Evolutionary conservation across 176 grass and related monocot genomes (phyloP).

Genomic region (Lolium rigidum): DNA sequence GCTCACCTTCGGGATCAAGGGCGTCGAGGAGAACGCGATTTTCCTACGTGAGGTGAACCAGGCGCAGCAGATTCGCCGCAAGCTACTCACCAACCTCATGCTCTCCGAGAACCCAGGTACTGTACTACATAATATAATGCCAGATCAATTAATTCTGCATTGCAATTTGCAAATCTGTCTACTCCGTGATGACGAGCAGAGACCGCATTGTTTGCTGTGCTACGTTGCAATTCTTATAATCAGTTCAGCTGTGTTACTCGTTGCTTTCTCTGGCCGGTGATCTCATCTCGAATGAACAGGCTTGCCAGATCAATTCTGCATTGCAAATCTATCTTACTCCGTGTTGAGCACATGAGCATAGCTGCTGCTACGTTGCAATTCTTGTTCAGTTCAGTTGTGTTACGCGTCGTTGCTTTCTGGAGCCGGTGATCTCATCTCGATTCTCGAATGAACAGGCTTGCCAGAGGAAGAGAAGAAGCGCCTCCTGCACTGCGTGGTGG

Average conservation of each 20-base stretch:
- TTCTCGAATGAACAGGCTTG: constrained; percentile 54
- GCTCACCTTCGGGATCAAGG: constrained; percentile 85
- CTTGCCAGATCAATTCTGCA: too few species aligned
- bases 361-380: neutral
- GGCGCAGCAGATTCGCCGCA: constrained; percentile 88
- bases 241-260: too few species aligned
- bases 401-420: neutral
- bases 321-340: too few species aligned
- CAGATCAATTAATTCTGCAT: neutral
- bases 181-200: too few species aligned
- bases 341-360: too few species aligned
- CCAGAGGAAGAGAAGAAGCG: constrained; percentile 70
- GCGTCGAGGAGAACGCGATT: constrained; percentile 82
- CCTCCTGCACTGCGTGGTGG: constrained; percentile 86
- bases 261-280: too few species aligned
- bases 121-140: constrained; percentile 31
- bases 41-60: constrained; percentile 94
- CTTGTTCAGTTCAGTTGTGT: neutral
- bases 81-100: constrained; percentile 91
- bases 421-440: constrained; percentile 2
- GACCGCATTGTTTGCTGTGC: too few species aligned
- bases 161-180: neutral
- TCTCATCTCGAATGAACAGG: too few species aligned
- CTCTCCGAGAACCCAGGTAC: constrained; percentile 88
- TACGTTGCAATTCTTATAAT: too few species aligned